Evolutionary conservation across 1,139 yeast genomes (phyloP).

Genomic region (Geotrichum europaeum): DNA sequence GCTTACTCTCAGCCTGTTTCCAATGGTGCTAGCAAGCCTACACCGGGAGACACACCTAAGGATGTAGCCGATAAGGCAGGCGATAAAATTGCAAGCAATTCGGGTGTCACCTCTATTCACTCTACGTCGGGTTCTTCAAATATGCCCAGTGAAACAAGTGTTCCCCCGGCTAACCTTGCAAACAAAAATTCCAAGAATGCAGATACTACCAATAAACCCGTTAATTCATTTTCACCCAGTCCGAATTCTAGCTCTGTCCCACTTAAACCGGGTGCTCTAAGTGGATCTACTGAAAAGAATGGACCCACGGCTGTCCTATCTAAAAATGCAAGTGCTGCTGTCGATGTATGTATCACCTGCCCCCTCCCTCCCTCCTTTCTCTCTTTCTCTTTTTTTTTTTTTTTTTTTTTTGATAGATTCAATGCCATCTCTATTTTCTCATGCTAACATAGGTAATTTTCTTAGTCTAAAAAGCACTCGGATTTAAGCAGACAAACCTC

Average conservation of each 20-base stretch:
- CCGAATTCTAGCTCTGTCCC: too few relatives aligned
- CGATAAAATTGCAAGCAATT: not conserved
- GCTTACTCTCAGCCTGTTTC: not conserved
- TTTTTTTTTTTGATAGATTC: not conserved
- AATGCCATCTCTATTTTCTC: not conserved
- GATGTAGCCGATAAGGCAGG: not conserved
- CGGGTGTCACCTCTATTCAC: not conserved
- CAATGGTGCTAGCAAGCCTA: not conserved
- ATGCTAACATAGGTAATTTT: not conserved
- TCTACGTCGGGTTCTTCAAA: slow-evolving; percentile 14
- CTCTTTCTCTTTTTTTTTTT: not conserved
- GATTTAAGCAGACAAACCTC: not conserved
- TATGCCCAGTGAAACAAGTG: slow-evolving; percentile 26
- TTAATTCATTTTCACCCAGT: too few relatives aligned
- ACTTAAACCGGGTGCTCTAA: too few relatives aligned
- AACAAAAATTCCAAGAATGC: slow-evolving; percentile 24
- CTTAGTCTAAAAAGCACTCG: not conserved
- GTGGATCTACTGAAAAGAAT: too few relatives aligned
- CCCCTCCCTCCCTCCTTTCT: too few relatives aligned
- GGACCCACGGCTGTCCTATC: too few relatives aligned
- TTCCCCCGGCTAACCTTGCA: slow-evolving; percentile 27
- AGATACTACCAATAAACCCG: slow-evolving; percentile 14
- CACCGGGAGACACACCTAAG: not conserved
- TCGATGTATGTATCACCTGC: too few relatives aligned
- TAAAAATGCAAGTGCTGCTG: too few relatives aligned